Base-by-base conservation (phyloP, 139 green algal species). In the Pseudopediastrum boryanum region DNA sequence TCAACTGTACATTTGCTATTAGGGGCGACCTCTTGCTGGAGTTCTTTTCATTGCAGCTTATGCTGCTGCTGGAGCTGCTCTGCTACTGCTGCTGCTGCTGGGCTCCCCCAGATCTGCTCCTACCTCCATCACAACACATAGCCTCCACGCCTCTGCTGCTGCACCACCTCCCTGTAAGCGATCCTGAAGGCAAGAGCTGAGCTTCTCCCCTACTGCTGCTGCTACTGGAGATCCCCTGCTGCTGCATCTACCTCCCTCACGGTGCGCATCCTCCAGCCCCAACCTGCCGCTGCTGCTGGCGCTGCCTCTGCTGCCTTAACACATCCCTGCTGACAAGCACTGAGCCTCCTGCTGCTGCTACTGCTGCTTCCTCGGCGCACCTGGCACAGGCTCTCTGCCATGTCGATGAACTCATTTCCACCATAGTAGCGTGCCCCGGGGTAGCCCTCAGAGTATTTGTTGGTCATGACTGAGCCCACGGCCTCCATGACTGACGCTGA, bases 401-500 rank as follows among this genome's bases (percentile, higher is more conserved):
- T 83, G 86, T 99, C 95, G 63, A 99, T 99, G 87, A 96, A 98
- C 88, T 99, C 96, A 85, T 99, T 99, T 80, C 96, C 96, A 13
- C 96, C 96, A 76, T 99, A 99, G 90, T 99, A 99, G 7, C 83
- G 79, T 0, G 85, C 85, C 10, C 94, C 94, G 2, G 90, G 90
- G 77, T 93, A 92, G 33, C 94, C 94, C 88, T 99, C 96, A 43
- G 66, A 91, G 91, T 99, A 99, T 90, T 99, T 99, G 95, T 99
- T 99, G 71, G 94, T 98, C 96, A 99, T 98, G 38, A 98, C 89
- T 38, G 88, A 96, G 35, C 96, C 96, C 23, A 99, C 94, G 0
- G 96, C 95, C 84, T 98, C 93, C 94, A 98, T 97, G 39, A 99
- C 96, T 41, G 90, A 94, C 4, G 82, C 38, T 0, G 91, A 97